Percentiles rank a stretch among this genome's conserved stretches.
Conservation (phyloP, 257 asterid genomes). For the Gentiana macrophylla region DNA sequence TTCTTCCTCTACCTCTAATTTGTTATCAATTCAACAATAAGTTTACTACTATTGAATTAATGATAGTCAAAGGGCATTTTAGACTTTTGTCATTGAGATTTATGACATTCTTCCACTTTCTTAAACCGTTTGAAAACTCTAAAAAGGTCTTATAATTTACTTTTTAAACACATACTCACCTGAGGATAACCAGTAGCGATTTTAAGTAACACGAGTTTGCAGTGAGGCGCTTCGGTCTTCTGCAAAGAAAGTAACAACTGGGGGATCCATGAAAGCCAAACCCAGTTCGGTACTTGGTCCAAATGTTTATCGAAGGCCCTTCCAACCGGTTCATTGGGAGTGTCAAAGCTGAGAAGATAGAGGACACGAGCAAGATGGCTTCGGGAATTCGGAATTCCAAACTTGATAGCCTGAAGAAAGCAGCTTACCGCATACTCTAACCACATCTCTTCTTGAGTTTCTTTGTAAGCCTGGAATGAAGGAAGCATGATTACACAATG, state of each 20-base stretch:
- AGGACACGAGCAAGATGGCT: constrained; percentile 97
- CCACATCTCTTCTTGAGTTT: constrained; percentile 92
- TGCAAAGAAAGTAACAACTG: constrained; percentile 88
- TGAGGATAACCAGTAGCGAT: constrained; percentile 87
- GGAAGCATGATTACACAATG: constrained; percentile 12
- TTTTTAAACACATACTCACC: constrained; percentile 31
- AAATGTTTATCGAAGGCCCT: constrained; percentile 88
- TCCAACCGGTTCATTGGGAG: constrained; percentile 90
- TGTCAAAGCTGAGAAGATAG: constrained; percentile 93
- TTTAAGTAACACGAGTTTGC: constrained; percentile 89
- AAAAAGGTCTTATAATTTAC: too few species aligned
- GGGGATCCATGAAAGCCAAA: constrained; percentile 99
- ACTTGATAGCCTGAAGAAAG: constrained; percentile 95
- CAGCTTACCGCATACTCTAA: constrained; percentile 96
- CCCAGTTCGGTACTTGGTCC: constrained; percentile 95
- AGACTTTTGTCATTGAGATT: too few species aligned
- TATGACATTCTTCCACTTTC: too few species aligned
- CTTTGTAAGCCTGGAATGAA: constrained; percentile 68
- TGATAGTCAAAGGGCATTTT: too few species aligned
- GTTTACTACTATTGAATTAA: too few species aligned
- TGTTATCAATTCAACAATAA: too few species aligned
- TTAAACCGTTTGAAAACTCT: too few species aligned
- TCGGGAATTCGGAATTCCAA: constrained; percentile 86
- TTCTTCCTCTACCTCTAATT: too few species aligned
- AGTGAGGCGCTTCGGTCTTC: constrained; percentile 90